These are phyloP conservation scores for Ilex asprella DNA, from an alignment of 257 asterid genomes.

Conservation along the genomic window DNA sequence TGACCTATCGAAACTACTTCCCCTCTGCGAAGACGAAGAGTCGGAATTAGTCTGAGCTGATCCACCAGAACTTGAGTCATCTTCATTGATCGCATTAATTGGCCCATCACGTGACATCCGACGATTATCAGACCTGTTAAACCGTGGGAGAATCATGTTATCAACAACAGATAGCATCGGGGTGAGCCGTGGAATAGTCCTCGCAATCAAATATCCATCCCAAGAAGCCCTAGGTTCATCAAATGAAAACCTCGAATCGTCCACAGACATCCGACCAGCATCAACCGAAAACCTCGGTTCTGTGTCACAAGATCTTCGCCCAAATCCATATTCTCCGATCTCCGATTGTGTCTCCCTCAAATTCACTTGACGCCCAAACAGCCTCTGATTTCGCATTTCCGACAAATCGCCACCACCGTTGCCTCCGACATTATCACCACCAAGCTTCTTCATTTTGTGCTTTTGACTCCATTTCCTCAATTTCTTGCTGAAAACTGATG, in stretches of 20 bases:
- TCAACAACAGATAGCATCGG: conserved; percentile 83
- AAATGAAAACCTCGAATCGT: conserved; percentile 34
- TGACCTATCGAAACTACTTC: conserved; percentile 80
- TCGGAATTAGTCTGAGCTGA: conserved; percentile 74
- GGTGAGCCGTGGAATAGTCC: conserved; percentile 74
- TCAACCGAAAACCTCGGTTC: conserved; percentile 67
- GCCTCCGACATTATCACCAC: conserved; percentile 11
- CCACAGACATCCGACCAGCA: conserved; percentile 28
- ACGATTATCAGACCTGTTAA: conserved; percentile 44
- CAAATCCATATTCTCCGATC: conserved; percentile 24
- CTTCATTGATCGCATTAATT: conserved; percentile 84
- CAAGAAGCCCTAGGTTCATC: conserved; percentile 97
- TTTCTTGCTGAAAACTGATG: conserved; percentile 79
- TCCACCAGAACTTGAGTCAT: conserved; percentile 78
- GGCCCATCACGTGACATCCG: conserved; percentile 71
- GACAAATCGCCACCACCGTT: conserved; percentile 8
- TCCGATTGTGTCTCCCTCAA: conserved; percentile 37
- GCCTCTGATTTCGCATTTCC: conserved; percentile 4
- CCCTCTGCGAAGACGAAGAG: conserved; percentile 73
- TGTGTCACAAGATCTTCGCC: conserved; percentile 69
- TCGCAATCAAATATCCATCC: conserved; percentile 95
- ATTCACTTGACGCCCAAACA: conserved; percentile 10
- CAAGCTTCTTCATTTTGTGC: conserved; percentile 34
- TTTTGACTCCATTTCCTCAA: conserved; percentile 76
- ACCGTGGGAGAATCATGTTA: conserved; percentile 42